Evolutionary conservation across 306 rosid species (phyloP), one percentile per base, ranked within the genome.

Genomic region (Cyamopsis tetragonoloba): DNA sequence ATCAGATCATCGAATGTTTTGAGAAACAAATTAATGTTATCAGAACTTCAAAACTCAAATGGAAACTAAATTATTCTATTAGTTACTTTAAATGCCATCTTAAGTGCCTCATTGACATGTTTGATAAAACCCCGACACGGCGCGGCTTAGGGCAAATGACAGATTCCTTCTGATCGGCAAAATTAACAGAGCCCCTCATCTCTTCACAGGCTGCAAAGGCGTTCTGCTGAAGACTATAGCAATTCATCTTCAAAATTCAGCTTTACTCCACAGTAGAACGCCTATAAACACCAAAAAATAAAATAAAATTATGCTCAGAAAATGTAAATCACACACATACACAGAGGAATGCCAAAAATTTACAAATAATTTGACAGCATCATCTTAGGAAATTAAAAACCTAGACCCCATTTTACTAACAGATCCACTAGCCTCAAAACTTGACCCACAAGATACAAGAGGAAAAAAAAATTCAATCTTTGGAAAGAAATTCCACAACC

Each of bases 61-160:
- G 12, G 10, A 9, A 65, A 30, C 24, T 26, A 34, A 70, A 1
- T 2, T 12, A 58, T 15, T 31, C 10, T 1, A 20, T 31, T 11
- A 68, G 0, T 44, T 81, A 89, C 96, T 81, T 84, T 73, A 74
- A 70, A 71, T 84, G 85, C 91, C 82, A 84, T 72, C 89, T 78
- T 49, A 84, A 68, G 55, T 86, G 82, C 77, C 83, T 68, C 27
- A 65, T 19, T 18, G 76, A 74, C 77, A 62, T 37, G 62, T 73
- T 85, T 12, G 86, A 64, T 62, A 85, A 70, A 68, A 81, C 76
- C 28, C 91, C 96, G 2, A 91, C 85, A 24, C 96, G 85, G 14
- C 93, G 79, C 27, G 97, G 96, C 80, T 86, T 85, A 10, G 97
- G 97, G 72, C 93, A 91, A 68, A 86, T 78, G 70, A 86, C 76